phyloP scores from a whole-genome alignment of 768 basidiomycete species.

The Guyanaporus albipodus region DNA sequence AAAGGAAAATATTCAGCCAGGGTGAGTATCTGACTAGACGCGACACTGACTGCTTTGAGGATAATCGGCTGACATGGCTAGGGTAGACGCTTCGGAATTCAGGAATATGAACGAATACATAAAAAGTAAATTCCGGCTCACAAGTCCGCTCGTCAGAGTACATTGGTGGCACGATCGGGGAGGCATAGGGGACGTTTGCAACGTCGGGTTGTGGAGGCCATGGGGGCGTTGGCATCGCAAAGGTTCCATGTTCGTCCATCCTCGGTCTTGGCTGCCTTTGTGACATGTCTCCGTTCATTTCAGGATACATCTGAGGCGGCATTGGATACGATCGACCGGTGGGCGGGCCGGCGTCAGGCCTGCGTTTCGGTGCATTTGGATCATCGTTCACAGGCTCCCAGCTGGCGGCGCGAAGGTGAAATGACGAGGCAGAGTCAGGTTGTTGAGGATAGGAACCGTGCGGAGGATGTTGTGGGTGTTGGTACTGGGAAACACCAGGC shows the following conservation, averaged over 20 bases:
- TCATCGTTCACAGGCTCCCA: conserved; percentile 45
- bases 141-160: conserved; percentile 59
- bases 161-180: conserved; percentile 43
- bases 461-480: conserved; percentile 26
- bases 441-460: conserved; percentile 27
- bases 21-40: conserved; percentile 2
- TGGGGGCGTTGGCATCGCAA: conserved; percentile 25
- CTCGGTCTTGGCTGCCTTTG: conserved; percentile 26
- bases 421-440: conserved; percentile 34
- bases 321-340: conserved; percentile 34
- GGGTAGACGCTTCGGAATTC: conserved; percentile 15
- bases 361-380: conserved; percentile 35
- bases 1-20: conserved; percentile 16
- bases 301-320: conserved; percentile 33
- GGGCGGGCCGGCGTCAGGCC: conserved; percentile 31
- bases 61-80: conserved; percentile 44
- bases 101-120: conserved; percentile 10
- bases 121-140: conserved; percentile 27
- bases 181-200: conserved; percentile 37
- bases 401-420: conserved; percentile 58
- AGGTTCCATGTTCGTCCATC: conserved; percentile 31
- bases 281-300: conserved; percentile 32
- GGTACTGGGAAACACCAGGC: conserved; percentile 25
- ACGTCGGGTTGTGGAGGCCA: conserved; percentile 36
- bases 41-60: conserved; percentile 39